phyloP scores from a whole-genome alignment of 2,329 filamentous ascomycete species.

The Alternaria sp. region DNA sequence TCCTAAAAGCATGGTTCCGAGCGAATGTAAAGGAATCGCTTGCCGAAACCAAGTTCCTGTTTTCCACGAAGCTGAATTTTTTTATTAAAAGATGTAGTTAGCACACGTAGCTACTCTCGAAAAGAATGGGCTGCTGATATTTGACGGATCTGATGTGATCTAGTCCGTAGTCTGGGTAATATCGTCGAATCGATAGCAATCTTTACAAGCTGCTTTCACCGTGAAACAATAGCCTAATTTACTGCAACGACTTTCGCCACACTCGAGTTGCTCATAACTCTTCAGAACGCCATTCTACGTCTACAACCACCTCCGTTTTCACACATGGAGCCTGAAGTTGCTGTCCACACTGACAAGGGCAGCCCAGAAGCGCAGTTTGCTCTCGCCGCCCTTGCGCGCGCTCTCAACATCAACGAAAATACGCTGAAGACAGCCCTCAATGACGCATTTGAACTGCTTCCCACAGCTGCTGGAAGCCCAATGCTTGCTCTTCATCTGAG shows the following conservation, averaged over 20 bases:
- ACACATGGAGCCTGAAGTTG: constrained; percentile 1
- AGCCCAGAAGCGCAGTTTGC: constrained; percentile 3
- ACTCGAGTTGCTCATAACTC: neutral
- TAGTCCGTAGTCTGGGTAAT: neutral
- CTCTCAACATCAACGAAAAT: constrained; percentile 7
- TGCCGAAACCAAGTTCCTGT: too few species aligned
- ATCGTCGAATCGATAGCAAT: neutral
- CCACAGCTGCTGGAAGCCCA: neutral
- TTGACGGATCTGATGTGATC: neutral
- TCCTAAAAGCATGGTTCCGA: neutral
- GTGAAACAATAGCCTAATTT: neutral
- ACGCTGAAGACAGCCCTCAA: constrained; percentile 5
- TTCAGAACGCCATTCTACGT: neutral
- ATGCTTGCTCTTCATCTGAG: constrained; percentile 6
- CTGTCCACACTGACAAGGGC: neutral
- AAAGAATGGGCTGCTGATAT: neutral
- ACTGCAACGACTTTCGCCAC: neutral
- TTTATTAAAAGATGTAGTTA: neutral
- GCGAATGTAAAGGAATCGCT: neutral
- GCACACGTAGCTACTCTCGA: neutral
- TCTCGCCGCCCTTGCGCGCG: constrained; percentile 2
- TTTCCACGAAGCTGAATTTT: neutral
- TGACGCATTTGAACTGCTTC: constrained; percentile 5
- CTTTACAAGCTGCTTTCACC: neutral
- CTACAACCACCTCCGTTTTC: neutral